A percentile compares a stretch with the other conserved stretches of the same genome.
These are phyloP conservation scores for Stipa capillata DNA, from an alignment of 176 grass and related monocot genomes.

Conservation along the genomic window DNA sequence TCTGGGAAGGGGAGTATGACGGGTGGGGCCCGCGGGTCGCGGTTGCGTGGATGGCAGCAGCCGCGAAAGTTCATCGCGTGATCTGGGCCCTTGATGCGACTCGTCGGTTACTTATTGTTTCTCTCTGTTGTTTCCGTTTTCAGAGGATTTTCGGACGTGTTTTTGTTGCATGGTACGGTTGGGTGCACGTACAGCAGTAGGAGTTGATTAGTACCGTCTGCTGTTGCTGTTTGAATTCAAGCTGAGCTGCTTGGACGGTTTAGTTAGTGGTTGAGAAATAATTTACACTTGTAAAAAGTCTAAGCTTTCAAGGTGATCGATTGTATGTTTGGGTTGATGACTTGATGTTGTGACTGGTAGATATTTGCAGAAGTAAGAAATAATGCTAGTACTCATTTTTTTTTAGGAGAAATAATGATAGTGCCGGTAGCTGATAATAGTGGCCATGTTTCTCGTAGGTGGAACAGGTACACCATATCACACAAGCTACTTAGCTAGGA, in stretches of 20 bases:
- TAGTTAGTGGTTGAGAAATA: background rate
- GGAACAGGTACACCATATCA: background rate
- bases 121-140: background rate
- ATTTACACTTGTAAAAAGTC: background rate
- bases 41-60: background rate
- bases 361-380: too few relatives aligned
- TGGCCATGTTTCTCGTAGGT: background rate
- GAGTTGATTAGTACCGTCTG: background rate
- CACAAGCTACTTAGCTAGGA: too few relatives aligned
- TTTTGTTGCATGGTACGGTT: too few relatives aligned
- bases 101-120: background rate
- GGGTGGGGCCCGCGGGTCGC: background rate
- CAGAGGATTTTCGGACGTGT: background rate
- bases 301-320: background rate
- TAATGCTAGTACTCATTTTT: background rate
- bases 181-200: background rate
- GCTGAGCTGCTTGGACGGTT: background rate
- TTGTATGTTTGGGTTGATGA: too few relatives aligned
- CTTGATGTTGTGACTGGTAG: too few relatives aligned
- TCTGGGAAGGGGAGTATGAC: background rate
- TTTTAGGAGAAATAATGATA: background rate
- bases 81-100: background rate
- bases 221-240: background rate
- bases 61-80: background rate
- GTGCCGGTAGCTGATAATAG: background rate